A percentile compares a stretch with the other conserved stretches of the same genome.
Evolutionary conservation across 495 filamentous ascomycete species (phyloP).

Genomic region (Extremus antarcticus): DNA sequence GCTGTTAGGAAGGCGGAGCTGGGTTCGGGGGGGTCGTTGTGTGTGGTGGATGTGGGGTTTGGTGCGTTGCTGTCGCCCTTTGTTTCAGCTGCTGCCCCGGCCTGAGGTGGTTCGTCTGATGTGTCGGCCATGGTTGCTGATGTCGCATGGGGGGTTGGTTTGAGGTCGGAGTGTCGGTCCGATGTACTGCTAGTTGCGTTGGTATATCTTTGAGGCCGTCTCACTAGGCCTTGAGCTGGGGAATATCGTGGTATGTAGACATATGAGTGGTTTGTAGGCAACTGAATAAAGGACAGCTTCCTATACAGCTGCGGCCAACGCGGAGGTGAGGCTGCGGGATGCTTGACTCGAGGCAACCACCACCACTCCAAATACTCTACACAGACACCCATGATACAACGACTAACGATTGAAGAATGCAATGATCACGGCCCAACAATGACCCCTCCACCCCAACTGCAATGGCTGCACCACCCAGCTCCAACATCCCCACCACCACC

Average conservation of each 20-base stretch:
- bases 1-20: conserved; percentile 91
- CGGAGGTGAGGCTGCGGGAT: conserved; percentile 6
- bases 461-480: conserved; percentile 5
- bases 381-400: too few relatives aligned
- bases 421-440: too few relatives aligned
- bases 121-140: conserved; percentile 10
- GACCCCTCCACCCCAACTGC: not conserved
- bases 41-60: not conserved
- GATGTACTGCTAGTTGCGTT: not conserved
- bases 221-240: too few relatives aligned
- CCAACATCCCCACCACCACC: not conserved
- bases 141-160: not conserved
- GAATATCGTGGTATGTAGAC: not conserved
- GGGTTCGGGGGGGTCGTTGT: conserved; percentile 30
- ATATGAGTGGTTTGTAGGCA: not conserved
- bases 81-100: conserved; percentile 2
- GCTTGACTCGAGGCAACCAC: not conserved
- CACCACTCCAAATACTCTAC: too few relatives aligned
- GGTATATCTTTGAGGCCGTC: not conserved
- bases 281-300: not conserved
- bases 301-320: not conserved
- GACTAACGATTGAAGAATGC: too few relatives aligned
- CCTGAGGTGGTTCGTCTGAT: conserved; percentile 4
- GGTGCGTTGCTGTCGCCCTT: not conserved
- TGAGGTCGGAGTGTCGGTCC: not conserved